Conservation (phyloP, 2,329 filamentous ascomycete species). For the Cadophora gregata region DNA sequence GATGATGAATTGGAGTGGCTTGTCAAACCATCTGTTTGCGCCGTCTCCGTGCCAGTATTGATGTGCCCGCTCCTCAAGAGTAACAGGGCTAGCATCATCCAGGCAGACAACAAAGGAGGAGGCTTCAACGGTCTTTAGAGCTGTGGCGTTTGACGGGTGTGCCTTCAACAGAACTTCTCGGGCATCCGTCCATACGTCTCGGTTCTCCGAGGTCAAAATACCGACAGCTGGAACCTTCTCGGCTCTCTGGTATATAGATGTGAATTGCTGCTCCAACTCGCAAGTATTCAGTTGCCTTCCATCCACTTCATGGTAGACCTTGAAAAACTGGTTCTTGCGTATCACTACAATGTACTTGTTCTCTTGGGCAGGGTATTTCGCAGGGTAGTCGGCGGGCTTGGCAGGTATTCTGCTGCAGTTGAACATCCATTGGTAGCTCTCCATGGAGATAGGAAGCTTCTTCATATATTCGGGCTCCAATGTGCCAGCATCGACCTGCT, state of each 20-base stretch:
- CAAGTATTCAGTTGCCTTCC: slow-evolving; percentile 86
- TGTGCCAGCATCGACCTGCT: slow-evolving; percentile 79
- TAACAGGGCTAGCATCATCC: slow-evolving; percentile 89
- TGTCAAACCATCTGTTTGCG: slow-evolving; percentile 96
- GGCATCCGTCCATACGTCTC: slow-evolving; percentile 89
- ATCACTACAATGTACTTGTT: slow-evolving; percentile 90
- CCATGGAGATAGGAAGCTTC: slow-evolving; percentile 96
- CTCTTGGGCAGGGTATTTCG: slow-evolving; percentile 76
- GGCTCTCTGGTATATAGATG: slow-evolving; percentile 79
- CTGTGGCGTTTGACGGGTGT: slow-evolving; percentile 78
- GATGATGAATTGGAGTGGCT: slow-evolving; percentile 96
- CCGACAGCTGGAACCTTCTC: slow-evolving; percentile 78
- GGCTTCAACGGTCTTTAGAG: slow-evolving; percentile 83
- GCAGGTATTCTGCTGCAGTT: slow-evolving; percentile 87
- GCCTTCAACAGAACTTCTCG: slow-evolving; percentile 76
- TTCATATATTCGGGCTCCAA: slow-evolving; percentile 99
- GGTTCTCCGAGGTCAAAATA: slow-evolving; percentile 87
- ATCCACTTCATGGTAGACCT: slow-evolving; percentile 79
- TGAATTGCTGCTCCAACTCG: slow-evolving; percentile 91
- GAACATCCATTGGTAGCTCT: slow-evolving; percentile 99
- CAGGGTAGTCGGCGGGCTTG: slow-evolving; percentile 79
- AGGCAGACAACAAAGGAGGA: slow-evolving; percentile 92
- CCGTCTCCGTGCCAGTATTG: slow-evolving; percentile 99
- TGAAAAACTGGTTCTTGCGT: slow-evolving; percentile 98
- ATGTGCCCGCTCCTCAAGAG: slow-evolving; percentile 91